Conservation (phyloP, 768 basidiomycete genomes). For the Trametes cinnabarina region DNA sequence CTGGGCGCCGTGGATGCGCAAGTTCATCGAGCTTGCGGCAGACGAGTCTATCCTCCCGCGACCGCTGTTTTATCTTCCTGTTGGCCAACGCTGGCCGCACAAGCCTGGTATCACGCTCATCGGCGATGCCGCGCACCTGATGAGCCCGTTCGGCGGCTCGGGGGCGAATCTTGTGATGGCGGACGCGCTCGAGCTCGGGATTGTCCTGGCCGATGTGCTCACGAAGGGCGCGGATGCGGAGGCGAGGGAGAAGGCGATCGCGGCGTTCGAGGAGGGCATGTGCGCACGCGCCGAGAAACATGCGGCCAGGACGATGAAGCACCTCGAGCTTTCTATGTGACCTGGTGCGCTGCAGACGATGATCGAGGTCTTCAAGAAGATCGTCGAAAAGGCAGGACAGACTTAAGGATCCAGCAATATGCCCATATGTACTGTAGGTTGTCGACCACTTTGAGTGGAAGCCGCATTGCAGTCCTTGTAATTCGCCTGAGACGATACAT, state of each 20-base stretch:
- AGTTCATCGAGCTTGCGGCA: constrained; percentile 2
- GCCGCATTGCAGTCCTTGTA: too few relatives aligned
- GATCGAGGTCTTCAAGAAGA: not conserved
- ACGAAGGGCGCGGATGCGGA: not conserved
- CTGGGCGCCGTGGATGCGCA: constrained; percentile 16
- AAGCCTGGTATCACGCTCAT: constrained; percentile 4
- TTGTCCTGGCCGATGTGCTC: constrained; percentile 9
- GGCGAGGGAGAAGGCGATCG: not conserved
- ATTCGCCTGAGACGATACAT: too few relatives aligned
- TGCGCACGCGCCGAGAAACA: not conserved
- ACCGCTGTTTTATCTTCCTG: constrained; percentile 14
- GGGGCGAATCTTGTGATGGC: constrained; percentile 38
- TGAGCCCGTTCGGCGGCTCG: constrained; percentile 38
- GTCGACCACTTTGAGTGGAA: too few relatives aligned
- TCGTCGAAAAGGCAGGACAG: not conserved
- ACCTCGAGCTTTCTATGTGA: not conserved
- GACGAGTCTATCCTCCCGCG: constrained; percentile 4
- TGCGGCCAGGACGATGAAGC: not conserved
- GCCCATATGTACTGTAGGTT: too few relatives aligned
- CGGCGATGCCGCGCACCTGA: constrained; percentile 37
- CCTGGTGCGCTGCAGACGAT: not conserved
- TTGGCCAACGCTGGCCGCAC: constrained; percentile 11
- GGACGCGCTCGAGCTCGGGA: constrained; percentile 24
- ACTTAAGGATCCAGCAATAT: not conserved
- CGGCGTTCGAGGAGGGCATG: not conserved